Evolutionary conservation across 352 stramenopile genomes (phyloP).

Genomic region (Blastocystis sp.): DNA sequence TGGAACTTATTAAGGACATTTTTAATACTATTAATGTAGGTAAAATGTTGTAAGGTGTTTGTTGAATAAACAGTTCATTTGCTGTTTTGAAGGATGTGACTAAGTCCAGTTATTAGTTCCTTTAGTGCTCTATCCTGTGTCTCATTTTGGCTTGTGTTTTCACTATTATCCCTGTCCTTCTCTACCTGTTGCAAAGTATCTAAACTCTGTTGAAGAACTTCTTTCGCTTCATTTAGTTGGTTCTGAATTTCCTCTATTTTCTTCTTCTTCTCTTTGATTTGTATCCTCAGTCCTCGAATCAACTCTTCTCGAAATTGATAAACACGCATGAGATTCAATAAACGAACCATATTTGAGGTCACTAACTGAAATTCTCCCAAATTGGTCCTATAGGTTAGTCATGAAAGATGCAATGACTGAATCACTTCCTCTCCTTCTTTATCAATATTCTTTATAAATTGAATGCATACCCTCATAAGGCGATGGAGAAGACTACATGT

Average conservation of each 20-base stretch:
- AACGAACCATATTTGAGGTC: slow-evolving; percentile 7
- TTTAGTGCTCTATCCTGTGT: background rate
- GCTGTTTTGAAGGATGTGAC: no score
- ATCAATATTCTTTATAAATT: slow-evolving; percentile 1
- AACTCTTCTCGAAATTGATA: slow-evolving; percentile 54
- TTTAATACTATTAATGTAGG: slow-evolving; percentile 14
- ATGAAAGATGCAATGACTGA: background rate
- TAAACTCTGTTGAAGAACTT: background rate
- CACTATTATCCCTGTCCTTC: background rate
- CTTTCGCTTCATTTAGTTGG: background rate
- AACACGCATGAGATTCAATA: slow-evolving; percentile 32
- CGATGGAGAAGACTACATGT: slow-evolving; percentile 31
- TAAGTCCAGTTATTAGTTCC: no score
- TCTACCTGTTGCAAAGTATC: background rate
- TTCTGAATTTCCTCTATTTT: background rate
- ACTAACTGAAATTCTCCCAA: slow-evolving; percentile 2
- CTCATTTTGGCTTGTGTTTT: background rate
- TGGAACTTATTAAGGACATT: slow-evolving; percentile 59
- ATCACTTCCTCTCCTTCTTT: background rate
- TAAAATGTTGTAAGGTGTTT: slow-evolving; percentile 26
- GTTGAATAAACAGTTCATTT: slow-evolving; percentile 16
- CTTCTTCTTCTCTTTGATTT: slow-evolving; percentile 40
- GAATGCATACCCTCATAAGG: slow-evolving; percentile 19
- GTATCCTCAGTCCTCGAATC: slow-evolving; percentile 1
- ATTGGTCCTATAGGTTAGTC: background rate